These are phyloP conservation scores for Aspergillus phoenicis DNA, from an alignment of 2,329 filamentous ascomycete genomes.

Conservation along the genomic window DNA sequence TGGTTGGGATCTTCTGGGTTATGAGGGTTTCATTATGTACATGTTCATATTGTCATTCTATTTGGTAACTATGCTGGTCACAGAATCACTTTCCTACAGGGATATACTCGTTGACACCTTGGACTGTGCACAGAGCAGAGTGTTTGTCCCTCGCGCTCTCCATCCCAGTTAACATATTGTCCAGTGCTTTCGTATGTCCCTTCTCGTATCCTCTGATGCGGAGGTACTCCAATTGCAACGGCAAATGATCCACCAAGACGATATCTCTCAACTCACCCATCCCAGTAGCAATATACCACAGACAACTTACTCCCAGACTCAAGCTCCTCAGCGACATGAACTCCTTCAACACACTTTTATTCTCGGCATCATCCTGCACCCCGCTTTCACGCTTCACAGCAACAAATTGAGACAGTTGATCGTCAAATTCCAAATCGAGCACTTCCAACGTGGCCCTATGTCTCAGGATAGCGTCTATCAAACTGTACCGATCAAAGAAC, in stretches of 20 bases:
- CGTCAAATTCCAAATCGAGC: neutral
- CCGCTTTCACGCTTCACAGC: neutral
- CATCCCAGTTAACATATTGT: neutral
- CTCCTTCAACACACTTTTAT: neutral
- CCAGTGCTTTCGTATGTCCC: neutral
- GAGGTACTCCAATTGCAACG: neutral
- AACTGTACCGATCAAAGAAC: neutral
- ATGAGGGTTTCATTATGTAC: no score
- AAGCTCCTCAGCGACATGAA: neutral
- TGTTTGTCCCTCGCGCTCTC: neutral
- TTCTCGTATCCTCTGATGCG: neutral
- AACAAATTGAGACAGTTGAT: neutral
- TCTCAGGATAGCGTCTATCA: neutral
- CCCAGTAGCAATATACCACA: neutral
- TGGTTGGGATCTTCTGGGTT: neutral
- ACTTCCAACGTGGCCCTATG: neutral
- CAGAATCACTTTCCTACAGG: neutral
- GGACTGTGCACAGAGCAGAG: neutral
- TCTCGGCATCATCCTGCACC: neutral
- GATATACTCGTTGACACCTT: neutral
- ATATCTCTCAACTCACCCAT: neutral
- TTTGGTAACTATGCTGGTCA: neutral
- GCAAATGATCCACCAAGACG: neutral
- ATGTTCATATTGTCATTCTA: no score
- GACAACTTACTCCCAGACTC: neutral